Conservation (phyloP, 2,329 filamentous ascomycete genomes). For the Penicillium decumbens region DNA sequence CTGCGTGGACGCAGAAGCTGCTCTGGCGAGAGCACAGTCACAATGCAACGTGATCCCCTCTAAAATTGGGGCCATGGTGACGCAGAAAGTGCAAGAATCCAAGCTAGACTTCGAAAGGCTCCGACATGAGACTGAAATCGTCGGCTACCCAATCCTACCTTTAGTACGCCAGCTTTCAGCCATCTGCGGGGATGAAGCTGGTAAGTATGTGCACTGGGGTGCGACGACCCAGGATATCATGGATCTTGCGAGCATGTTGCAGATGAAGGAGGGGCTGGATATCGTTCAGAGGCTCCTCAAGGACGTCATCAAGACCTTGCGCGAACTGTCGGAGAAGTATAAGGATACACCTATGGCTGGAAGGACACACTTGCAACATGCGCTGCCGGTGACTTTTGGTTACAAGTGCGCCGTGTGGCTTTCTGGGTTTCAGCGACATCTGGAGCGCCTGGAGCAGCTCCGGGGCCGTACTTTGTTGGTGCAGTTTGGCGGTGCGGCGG, state of each 20-base stretch:
- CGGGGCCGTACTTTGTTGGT: constrained; percentile 47
- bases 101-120: constrained; percentile 45
- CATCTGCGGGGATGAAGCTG: constrained; percentile 29
- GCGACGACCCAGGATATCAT: constrained; percentile 59
- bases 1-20: constrained; percentile 51
- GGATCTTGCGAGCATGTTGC: constrained; percentile 52
- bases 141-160: constrained; percentile 53
- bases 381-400: constrained; percentile 54
- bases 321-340: constrained; percentile 43
- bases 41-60: constrained; percentile 46
- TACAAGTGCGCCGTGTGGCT: constrained; percentile 57
- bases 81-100: constrained; percentile 28
- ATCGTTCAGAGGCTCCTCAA: constrained; percentile 47
- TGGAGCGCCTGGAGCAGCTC: constrained; percentile 47
- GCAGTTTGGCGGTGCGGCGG: constrained; percentile 55
- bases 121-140: constrained; percentile 48
- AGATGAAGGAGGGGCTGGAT: constrained; percentile 49
- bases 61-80: constrained; percentile 36
- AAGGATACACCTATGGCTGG: constrained; percentile 55
- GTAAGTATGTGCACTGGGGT: constrained; percentile 55
- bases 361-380: constrained; percentile 56
- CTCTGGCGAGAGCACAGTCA: constrained; percentile 50
- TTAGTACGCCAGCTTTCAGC: constrained; percentile 48
- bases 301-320: constrained; percentile 44
- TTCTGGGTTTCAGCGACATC: constrained; percentile 48